Evolutionary conservation across 177 flowering plant genomes (phyloP).

Genomic region (Vitis hybrid): DNA sequence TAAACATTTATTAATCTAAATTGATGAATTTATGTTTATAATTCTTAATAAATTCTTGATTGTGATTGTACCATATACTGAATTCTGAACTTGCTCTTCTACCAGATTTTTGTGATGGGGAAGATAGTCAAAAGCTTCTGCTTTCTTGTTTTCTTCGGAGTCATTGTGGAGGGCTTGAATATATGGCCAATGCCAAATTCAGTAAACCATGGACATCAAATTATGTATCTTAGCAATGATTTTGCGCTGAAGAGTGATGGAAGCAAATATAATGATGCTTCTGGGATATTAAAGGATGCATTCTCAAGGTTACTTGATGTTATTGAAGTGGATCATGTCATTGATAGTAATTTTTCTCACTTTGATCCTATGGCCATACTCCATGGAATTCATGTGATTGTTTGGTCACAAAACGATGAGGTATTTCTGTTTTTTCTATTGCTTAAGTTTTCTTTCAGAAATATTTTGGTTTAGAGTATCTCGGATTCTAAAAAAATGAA

Average conservation of each 20-base stretch:
- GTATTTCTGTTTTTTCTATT: slow-evolving; percentile 20
- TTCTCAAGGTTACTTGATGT: slow-evolving; percentile 51
- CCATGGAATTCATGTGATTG: slow-evolving; percentile 49
- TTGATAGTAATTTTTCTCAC: slow-evolving; percentile 37
- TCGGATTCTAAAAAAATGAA: too few relatives aligned
- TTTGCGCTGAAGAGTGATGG: slow-evolving; percentile 47
- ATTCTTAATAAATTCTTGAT: too few relatives aligned
- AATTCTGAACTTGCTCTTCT: neutral
- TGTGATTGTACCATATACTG: too few relatives aligned
- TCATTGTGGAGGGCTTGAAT: slow-evolving; percentile 26
- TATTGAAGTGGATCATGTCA: slow-evolving; percentile 42
- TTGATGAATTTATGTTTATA: too few relatives aligned
- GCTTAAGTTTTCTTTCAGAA: too few relatives aligned
- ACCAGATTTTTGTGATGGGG: slow-evolving; percentile 4
- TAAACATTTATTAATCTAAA: too few relatives aligned
- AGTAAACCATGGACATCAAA: slow-evolving; percentile 37
- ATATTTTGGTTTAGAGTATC: neutral
- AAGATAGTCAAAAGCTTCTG: slow-evolving; percentile 3
- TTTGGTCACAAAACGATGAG: slow-evolving; percentile 58
- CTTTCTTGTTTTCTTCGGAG: slow-evolving; percentile 11
- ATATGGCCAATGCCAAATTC: slow-evolving; percentile 83
- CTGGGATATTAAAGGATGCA: slow-evolving; percentile 67
- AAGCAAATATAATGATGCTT: slow-evolving; percentile 48
- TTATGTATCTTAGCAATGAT: slow-evolving; percentile 43
- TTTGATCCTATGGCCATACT: slow-evolving; percentile 25